Evolutionary conservation across 768 basidiomycete genomes (phyloP).

Genomic region (Podaxis sp.): DNA sequence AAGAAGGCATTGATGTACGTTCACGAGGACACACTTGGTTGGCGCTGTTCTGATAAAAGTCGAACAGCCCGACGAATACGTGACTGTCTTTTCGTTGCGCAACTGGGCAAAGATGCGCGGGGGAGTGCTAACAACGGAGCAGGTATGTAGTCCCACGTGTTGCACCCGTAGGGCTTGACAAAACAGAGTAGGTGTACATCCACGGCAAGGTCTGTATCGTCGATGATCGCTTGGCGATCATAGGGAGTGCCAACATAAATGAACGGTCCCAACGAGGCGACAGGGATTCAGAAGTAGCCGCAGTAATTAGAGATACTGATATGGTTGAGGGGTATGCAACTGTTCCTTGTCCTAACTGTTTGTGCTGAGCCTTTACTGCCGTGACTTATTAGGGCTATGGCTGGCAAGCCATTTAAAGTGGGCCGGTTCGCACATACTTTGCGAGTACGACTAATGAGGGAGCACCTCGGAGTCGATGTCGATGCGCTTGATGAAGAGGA

Average conservation of each 20-base stretch:
- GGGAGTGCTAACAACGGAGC: slow-evolving; percentile 84
- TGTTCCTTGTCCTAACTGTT: neutral
- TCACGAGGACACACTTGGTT: slow-evolving; percentile 5
- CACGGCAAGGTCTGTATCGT: slow-evolving; percentile 89
- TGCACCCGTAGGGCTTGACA: neutral
- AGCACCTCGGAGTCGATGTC: slow-evolving; percentile 94
- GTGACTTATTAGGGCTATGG: slow-evolving; percentile 71
- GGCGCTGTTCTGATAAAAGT: neutral
- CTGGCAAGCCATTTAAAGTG: slow-evolving; percentile 90
- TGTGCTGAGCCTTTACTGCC: slow-evolving; percentile 3
- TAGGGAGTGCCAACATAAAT: slow-evolving; percentile 97
- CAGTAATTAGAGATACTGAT: slow-evolving; percentile 93
- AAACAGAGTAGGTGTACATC: slow-evolving; percentile 68
- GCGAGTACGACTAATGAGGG: slow-evolving; percentile 91
- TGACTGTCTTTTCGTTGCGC: slow-evolving; percentile 86
- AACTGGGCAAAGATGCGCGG: slow-evolving; percentile 92
- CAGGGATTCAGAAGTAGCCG: slow-evolving; percentile 93
- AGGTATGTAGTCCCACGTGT: slow-evolving; percentile 42
- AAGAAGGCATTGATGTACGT: slow-evolving; percentile 86
- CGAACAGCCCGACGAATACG: slow-evolving; percentile 84
- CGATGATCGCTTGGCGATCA: slow-evolving; percentile 92
- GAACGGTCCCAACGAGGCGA: slow-evolving; percentile 95
- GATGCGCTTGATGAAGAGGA: slow-evolving; percentile 83
- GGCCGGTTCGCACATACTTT: slow-evolving; percentile 96
- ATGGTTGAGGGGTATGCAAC: slow-evolving; percentile 71